A percentile compares a stretch with the other conserved stretches of the same genome.
Evolutionary conservation across 371 early-diverging fungal species (phyloP).

Genomic region (Mortierella sp.): DNA sequence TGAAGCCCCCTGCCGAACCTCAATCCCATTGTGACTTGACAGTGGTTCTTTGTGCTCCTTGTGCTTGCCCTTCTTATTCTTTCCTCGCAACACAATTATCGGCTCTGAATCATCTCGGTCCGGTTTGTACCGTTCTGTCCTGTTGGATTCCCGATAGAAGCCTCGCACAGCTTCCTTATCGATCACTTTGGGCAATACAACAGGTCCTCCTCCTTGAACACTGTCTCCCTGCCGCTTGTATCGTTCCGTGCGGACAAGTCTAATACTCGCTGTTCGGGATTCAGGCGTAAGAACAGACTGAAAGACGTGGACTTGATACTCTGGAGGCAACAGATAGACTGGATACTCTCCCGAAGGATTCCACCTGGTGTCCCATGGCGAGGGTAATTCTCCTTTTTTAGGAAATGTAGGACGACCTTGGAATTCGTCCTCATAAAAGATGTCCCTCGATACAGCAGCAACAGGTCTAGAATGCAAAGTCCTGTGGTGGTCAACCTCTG

Average conservation of each 20-base stretch:
- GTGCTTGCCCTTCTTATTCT: neutral
- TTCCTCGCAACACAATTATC: neutral
- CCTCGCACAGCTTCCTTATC: slow-evolving; percentile 17
- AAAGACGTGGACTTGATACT: slow-evolving; percentile 46
- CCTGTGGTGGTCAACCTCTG: neutral
- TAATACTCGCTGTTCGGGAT: slow-evolving; percentile 23
- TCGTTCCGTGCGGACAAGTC: slow-evolving; percentile 37
- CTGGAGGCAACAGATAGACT: slow-evolving; percentile 25
- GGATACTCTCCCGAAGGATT: slow-evolving; percentile 32
- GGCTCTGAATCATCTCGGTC: neutral
- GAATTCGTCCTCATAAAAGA: slow-evolving; percentile 1
- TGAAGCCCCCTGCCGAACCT: neutral
- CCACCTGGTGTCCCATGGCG: neutral
- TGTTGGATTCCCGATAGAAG: slow-evolving; percentile 33
- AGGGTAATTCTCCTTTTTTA: neutral
- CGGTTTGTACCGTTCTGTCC: slow-evolving; percentile 3
- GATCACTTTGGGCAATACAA: slow-evolving; percentile 30
- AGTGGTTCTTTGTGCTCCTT: neutral
- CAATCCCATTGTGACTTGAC: neutral
- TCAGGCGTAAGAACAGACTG: slow-evolving; percentile 26
- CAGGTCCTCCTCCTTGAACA: slow-evolving; percentile 36
- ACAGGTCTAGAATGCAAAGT: neutral
- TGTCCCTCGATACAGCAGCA: neutral
- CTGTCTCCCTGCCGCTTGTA: slow-evolving; percentile 36
- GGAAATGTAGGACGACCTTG: slow-evolving; percentile 10